Base-by-base conservation (phyloP, 345 rosid genomes). In the Corymbia maculata region DNA sequence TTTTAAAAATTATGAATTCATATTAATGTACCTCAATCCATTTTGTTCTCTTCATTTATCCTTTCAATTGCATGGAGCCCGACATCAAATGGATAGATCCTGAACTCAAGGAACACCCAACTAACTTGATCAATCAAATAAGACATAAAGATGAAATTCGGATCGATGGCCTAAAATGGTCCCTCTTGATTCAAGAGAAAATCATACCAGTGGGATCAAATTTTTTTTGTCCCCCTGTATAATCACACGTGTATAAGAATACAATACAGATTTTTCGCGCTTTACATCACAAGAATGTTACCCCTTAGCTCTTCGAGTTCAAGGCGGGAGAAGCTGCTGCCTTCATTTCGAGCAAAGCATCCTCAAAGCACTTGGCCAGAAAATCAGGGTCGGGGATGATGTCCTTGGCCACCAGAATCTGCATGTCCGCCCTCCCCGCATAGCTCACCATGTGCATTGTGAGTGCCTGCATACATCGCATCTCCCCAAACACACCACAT, bases 391-490 rank as follows among this genome's bases (percentile, higher is more conserved):
- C 96, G 22, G 93, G 96, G 52, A 95, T 92, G 7, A 95, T 91
- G 85, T 94, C 95, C 91, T 94, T 94, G 19, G 95, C 95, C 82
- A 91, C 97, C 88, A 95, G 55, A 51, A 95, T 51, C 51, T 94
- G 98, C 93, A 95, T 86, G 15, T 94, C 95, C 32, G 95, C 96
- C 88, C 88, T 89, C 19, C 94, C 95, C 12, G 93, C 94, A 85
- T 95, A 94, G 92, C 95, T 95, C 92, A 93, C 87, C 96, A 93
- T 93, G 93, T 94, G 95, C 98, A 95, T 94, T 13, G 94, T 92
- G 19, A 94, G 68, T 52, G 57, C 57, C 57, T 19, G 57, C 57
- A 16, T 53, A 4, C 57, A 53, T 53, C 0, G 9, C 57, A 4
- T 53, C 57, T 53, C 57, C 7, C 42, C 42, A 36, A 53, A 53